Conservation (phyloP, 2,329 filamentous ascomycete genomes). For the Diaporthe velutina region DNA sequence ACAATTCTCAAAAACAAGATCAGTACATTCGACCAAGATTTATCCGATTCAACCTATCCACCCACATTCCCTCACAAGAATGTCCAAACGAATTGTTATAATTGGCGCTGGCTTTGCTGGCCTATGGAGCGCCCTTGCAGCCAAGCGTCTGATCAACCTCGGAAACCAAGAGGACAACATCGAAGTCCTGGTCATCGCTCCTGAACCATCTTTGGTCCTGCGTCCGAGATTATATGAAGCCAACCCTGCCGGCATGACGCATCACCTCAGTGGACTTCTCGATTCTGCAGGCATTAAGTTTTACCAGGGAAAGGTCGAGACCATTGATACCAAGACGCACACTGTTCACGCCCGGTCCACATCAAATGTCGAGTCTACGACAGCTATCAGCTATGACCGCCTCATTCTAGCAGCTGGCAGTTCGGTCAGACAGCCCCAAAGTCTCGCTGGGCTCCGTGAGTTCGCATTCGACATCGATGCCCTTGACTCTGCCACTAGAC, state of each 20-base stretch:
- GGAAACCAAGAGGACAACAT: not conserved
- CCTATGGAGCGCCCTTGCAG: constrained; percentile 8
- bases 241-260: not conserved
- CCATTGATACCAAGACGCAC: not conserved
- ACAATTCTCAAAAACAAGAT: not conserved
- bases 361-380: not conserved
- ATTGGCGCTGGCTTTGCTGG: constrained; percentile 17
- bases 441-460: not conserved
- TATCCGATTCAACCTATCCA: not conserved
- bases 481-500: not conserved
- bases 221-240: constrained; percentile 22
- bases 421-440: not conserved
- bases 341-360: not conserved
- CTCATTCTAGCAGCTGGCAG: constrained; percentile 22
- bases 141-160: not conserved
- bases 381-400: not conserved
- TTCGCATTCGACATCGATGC: constrained; percentile 7
- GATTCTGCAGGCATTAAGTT: not conserved
- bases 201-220: not conserved
- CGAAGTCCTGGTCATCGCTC: constrained; percentile 2
- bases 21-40: not conserved
- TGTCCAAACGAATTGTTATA: constrained; percentile 1
- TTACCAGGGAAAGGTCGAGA: not conserved
- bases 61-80: not conserved
- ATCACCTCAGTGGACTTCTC: not conserved